A percentile compares a stretch with the other conserved stretches of the same genome.
phyloP scores from a whole-genome alignment of 2,329 filamentous ascomycete species.

The Neocatenulostroma microsporum region DNA sequence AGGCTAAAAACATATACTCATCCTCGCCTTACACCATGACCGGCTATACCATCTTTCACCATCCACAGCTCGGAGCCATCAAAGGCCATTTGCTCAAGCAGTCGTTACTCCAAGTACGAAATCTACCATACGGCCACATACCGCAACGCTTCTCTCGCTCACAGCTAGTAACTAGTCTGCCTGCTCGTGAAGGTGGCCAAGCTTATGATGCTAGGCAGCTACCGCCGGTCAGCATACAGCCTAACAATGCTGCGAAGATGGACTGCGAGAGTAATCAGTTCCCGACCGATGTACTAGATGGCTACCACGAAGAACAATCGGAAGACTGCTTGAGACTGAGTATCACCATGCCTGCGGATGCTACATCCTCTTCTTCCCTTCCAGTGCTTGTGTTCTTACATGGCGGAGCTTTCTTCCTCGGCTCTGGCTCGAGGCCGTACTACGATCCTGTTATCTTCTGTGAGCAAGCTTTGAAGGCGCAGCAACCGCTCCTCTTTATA shows the following conservation, averaged over 20 bases:
- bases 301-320: neutral
- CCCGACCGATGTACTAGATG: neutral
- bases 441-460: neutral
- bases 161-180: neutral
- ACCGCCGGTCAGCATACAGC: neutral
- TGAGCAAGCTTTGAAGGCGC: neutral
- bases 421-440: neutral
- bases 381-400: constrained; percentile 1
- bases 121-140: neutral
- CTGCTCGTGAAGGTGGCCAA: neutral
- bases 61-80: neutral
- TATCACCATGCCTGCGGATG: neutral
- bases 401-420: constrained; percentile 3
- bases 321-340: constrained; percentile 1
- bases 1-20: no score
- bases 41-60: no score
- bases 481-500: neutral
- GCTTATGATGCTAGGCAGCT: neutral
- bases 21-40: no score
- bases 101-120: neutral
- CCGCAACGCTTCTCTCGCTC: neutral
- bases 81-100: neutral
- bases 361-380: neutral
- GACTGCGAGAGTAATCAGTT: constrained; percentile 1
- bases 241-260: neutral